A percentile compares a stretch with the other conserved stretches of the same genome.
These are phyloP conservation scores for Aureobasidium sp. DNA, from an alignment of 2,329 filamentous ascomycete genomes.

Conservation along the genomic window DNA sequence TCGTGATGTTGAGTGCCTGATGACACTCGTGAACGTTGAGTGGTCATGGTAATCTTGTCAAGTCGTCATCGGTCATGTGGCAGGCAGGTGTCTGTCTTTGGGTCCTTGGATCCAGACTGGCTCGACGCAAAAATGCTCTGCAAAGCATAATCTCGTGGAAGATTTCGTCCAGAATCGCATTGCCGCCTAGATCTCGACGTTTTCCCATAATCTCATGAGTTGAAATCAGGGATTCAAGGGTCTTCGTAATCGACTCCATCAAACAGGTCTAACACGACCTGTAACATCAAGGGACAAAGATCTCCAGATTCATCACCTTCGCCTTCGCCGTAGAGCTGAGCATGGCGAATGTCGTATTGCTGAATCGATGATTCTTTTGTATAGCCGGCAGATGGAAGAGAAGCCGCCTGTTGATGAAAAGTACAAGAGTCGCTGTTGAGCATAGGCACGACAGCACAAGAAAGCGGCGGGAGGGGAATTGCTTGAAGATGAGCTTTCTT, in stretches of 20 bases:
- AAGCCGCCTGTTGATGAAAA: background rate
- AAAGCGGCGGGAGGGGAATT: conserved; percentile 3
- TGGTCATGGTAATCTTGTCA: too few species aligned
- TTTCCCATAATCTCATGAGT: background rate
- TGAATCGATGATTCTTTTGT: background rate
- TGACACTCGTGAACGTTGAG: too few species aligned
- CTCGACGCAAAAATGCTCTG: too few species aligned
- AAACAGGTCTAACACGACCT: conserved; percentile 40
- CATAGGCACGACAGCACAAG: background rate
- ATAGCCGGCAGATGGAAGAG: background rate
- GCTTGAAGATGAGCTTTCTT: background rate
- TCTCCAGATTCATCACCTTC: conserved; percentile 34
- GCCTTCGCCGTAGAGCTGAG: conserved; percentile 36
- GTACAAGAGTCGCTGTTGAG: background rate
- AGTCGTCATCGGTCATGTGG: too few species aligned
- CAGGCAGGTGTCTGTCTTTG: too few species aligned
- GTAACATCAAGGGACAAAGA: conserved; percentile 39
- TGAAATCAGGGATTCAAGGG: conserved; percentile 25
- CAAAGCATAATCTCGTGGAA: too few species aligned
- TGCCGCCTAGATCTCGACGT: too few species aligned
- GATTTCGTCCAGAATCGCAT: too few species aligned
- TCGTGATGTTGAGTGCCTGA: too few species aligned
- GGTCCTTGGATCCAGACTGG: too few species aligned
- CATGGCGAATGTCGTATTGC: conserved; percentile 22
- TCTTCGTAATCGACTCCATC: conserved; percentile 38